Conservation (phyloP, 192 early-diverging fungal genomes). For the Gryganskiella cystojenkinii region DNA sequence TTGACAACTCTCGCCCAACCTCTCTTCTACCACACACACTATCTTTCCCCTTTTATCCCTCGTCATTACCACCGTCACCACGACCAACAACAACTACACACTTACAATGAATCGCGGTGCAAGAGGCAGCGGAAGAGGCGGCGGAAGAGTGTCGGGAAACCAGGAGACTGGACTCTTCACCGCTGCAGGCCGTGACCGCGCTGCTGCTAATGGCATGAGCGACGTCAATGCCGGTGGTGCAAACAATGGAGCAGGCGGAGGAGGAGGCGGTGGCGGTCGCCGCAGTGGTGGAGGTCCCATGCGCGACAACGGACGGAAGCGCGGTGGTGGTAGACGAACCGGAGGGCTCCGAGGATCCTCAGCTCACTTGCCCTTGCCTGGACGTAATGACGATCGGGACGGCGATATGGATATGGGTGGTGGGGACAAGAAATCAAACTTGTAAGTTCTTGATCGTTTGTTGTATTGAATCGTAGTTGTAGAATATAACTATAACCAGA, state of each 20-base stretch:
- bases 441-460: conserved; percentile 13
- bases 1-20: too few species aligned
- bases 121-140: neutral
- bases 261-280: neutral
- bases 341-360: neutral
- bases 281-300: conserved; percentile 4
- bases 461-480: too few species aligned
- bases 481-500: too few species aligned
- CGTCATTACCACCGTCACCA: too few species aligned
- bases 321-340: neutral
- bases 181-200: conserved; percentile 1
- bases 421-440: conserved; percentile 29
- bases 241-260: neutral
- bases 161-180: conserved; percentile 23
- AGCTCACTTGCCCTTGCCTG: conserved; percentile 4
- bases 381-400: conserved; percentile 16
- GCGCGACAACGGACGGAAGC: neutral
- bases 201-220: conserved; percentile 16
- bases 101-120: neutral
- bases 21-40: too few species aligned
- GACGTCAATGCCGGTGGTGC: neutral
- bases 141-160: neutral
- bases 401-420: conserved; percentile 36
- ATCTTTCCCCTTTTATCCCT: too few species aligned
- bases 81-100: too few species aligned